Evolutionary conservation across 1,139 yeast genomes (phyloP).

Genomic region (Yamadazyma friedrichii): DNA sequence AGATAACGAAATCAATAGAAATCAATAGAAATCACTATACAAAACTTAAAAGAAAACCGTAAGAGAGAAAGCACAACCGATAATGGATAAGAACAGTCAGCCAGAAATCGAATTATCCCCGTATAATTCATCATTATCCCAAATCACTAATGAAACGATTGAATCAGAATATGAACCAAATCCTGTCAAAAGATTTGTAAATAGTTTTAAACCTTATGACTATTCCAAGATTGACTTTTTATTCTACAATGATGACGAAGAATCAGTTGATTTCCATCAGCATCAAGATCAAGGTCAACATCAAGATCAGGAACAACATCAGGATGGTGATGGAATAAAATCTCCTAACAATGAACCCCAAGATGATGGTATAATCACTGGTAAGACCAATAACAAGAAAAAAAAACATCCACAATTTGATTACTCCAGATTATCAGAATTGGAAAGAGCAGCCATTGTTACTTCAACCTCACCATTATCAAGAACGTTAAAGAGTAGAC

Average conservation of each 20-base stretch:
- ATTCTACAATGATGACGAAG: conserved; percentile 15
- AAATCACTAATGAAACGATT: conserved; percentile 7
- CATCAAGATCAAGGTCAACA: background rate
- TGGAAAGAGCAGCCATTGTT: conserved; percentile 33
- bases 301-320: background rate
- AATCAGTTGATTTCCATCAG: conserved; percentile 4
- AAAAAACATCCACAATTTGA: conserved; percentile 28
- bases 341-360: background rate
- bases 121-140: conserved; percentile 8
- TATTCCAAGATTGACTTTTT: conserved; percentile 21
- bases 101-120: conserved; percentile 12
- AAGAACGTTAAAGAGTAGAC: conserved; percentile 37
- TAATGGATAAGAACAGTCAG: conserved; percentile 8
- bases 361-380: background rate
- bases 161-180: conserved; percentile 20
- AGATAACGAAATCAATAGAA: background rate
- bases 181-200: conserved; percentile 21
- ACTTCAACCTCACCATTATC: conserved; percentile 31
- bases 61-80: background rate
- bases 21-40: too few relatives aligned
- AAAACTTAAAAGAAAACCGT: too few relatives aligned
- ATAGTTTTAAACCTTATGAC: conserved; percentile 30
- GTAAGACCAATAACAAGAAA: conserved; percentile 11
- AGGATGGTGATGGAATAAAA: conserved; percentile 1
- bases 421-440: conserved; percentile 25